Percentiles rank a stretch among this genome's conserved stretches.
Evolutionary conservation across 169 alveolate genomes (phyloP).

Genomic region (Pseudocohnilembus persalinus): DNA sequence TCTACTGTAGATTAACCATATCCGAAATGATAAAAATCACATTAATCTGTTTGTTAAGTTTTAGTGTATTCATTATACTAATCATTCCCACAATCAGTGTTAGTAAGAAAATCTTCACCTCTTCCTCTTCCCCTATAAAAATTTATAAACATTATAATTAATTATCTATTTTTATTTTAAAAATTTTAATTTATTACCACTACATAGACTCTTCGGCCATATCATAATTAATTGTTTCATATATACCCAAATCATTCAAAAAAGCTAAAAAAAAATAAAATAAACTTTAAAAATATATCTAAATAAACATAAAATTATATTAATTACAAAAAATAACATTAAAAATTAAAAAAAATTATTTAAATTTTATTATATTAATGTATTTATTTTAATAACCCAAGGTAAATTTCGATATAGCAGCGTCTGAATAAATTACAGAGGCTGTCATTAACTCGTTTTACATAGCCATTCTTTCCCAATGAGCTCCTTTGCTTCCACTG

Average conservation of each 20-base stretch:
- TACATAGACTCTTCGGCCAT: neutral
- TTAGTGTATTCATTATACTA: neutral
- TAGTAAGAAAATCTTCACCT: neutral
- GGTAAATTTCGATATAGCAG: neutral
- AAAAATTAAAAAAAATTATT: too few relatives aligned
- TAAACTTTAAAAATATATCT: too few relatives aligned
- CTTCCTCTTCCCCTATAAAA: neutral
- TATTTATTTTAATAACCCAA: too few relatives aligned
- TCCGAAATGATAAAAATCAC: neutral
- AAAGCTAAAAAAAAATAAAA: too few relatives aligned
- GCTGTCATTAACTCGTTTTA: neutral
- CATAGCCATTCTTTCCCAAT: neutral
- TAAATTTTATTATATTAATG: too few relatives aligned
- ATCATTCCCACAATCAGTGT: neutral
- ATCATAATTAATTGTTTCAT: neutral
- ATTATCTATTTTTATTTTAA: too few relatives aligned
- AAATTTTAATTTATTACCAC: neutral
- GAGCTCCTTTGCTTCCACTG: neutral
- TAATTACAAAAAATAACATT: too few relatives aligned
- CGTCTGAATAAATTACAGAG: neutral
- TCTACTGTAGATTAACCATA: neutral
- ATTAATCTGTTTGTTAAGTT: neutral
- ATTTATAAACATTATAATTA: too few relatives aligned
- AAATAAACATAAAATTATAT: too few relatives aligned
- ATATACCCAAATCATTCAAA: neutral